Evolutionary conservation across 768 basidiomycete species (phyloP), one percentile per base, ranked within the genome.

Genomic region (Serendipita vermifera): DNA sequence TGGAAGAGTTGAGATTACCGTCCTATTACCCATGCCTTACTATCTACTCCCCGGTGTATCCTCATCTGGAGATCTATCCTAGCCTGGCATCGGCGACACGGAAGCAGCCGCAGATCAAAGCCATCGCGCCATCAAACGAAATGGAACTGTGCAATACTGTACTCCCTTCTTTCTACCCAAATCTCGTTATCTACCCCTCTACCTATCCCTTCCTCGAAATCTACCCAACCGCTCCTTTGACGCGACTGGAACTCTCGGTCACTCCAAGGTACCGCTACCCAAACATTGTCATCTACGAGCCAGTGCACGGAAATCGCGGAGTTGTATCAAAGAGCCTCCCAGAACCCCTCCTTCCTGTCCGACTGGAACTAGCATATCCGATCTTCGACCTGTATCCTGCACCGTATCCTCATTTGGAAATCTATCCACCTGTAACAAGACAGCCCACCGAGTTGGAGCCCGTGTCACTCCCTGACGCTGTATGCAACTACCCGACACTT

Each of bases 271-370:
- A 17, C 38, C 11, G 38, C 67, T 77, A 76, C 61, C 75, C 77
- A 27, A 57, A 71, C 62, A 65, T 75, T 33, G 64, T 71, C 54
- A 61, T 75, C 22, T 77, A 76, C 63, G 74, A 74, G 32, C 36
- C 60, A 26, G 14, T 32, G 13, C 22, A 54, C 29, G n/a, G n/a
- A 54, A 14, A 9, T 29, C 13, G 9, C 13, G 17, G 13, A 33
- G 2, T 22, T 24, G 35, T 13, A 36, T 24, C 55, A 24, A 27
- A 20, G 31, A 33, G 15, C n/a, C 20, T 57, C 3, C 22, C 29
- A 31, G 13, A 54, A 7, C 31, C 36, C 13, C 36, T 32, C 53
- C 13, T 22, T 14, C 53, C 53, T 38, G 24, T 27, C 22, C 59
- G 29, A 26, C 56, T 60, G 15, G 22, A 22, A 36, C 22, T 56